Percentiles rank a stretch among this genome's conserved stretches.
Evolutionary conservation across 805 yeast genomes (phyloP).

Genomic region (Suhomyces tanzawaensis): DNA sequence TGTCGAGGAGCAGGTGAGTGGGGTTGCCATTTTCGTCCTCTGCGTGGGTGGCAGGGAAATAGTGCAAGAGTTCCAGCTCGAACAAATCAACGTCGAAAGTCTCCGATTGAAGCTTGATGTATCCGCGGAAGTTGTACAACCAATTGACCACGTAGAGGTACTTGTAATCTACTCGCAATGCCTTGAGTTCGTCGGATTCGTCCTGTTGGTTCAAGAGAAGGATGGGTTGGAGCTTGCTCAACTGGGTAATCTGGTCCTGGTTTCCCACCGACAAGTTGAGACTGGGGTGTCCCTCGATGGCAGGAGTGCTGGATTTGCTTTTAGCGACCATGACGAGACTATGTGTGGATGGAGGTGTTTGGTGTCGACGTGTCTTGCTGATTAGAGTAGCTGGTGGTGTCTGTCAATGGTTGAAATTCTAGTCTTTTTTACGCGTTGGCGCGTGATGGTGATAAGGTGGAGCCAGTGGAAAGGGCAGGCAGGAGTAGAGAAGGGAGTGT

Average conservation of each 20-base stretch:
- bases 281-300: slow-evolving; percentile 2
- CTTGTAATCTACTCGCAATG: slow-evolving; percentile 15
- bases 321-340: slow-evolving; percentile 6
- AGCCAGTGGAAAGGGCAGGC: too few relatives aligned
- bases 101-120: slow-evolving; percentile 48
- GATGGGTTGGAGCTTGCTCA: slow-evolving; percentile 12
- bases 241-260: slow-evolving; percentile 9
- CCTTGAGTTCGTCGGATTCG: slow-evolving; percentile 8
- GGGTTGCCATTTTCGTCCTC: slow-evolving; percentile 5
- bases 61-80: slow-evolving; percentile 56
- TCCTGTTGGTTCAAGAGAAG: slow-evolving; percentile 11
- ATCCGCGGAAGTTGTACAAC: slow-evolving; percentile 53
- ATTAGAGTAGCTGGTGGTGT: too few relatives aligned
- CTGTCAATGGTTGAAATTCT: too few relatives aligned
- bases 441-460: background rate
- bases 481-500: too few relatives aligned
- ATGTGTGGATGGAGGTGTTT: background rate
- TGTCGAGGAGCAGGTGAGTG: slow-evolving; percentile 33
- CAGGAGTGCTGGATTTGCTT: slow-evolving; percentile 6
- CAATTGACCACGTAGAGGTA: slow-evolving; percentile 46
- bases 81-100: slow-evolving; percentile 56
- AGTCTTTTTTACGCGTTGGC: slow-evolving; percentile 2
- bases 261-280: slow-evolving; percentile 8
- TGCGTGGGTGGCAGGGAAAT: slow-evolving; percentile 8
- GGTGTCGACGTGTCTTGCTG: too few relatives aligned